phyloP scores from a whole-genome alignment of 345 rosid species.

The Hibiscus trionum region DNA sequence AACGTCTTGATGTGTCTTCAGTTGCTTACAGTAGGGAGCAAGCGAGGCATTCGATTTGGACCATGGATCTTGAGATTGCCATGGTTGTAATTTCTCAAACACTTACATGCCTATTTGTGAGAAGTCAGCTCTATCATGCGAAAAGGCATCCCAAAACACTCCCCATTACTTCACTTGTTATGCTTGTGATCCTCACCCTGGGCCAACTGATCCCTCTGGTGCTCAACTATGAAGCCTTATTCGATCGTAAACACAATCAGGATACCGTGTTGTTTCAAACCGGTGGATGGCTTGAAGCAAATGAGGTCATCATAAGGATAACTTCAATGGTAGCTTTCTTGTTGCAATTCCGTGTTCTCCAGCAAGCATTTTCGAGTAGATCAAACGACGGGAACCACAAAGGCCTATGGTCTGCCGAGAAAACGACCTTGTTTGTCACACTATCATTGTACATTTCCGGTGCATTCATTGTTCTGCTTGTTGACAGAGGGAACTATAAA shows the following conservation, averaged over 20 bases:
- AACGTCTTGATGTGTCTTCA: constrained; percentile 19
- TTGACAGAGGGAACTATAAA: constrained; percentile 7
- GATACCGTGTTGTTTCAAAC: constrained; percentile 20
- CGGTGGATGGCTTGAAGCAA: constrained; percentile 33
- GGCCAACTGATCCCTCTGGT: constrained; percentile 35
- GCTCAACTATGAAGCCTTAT: constrained; percentile 38
- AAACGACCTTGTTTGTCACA: constrained; percentile 24
- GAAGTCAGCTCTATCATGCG: constrained; percentile 32
- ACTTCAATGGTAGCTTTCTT: constrained; percentile 41
- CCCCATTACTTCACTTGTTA: constrained; percentile 37
- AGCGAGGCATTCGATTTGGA: constrained; percentile 18
- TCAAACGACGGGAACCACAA: constrained; percentile 6
- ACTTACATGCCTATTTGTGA: constrained; percentile 32
- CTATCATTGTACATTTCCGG: constrained; percentile 30
- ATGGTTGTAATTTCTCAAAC: constrained; percentile 37
- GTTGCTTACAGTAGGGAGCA: constrained; percentile 15
- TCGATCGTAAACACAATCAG: constrained; percentile 7
- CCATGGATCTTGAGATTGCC: constrained; percentile 39
- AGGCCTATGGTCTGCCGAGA: constrained; percentile 38
- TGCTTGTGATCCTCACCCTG: constrained; percentile 39
- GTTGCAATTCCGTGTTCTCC: constrained; percentile 39
- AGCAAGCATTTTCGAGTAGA: constrained; percentile 32
- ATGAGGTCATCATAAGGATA: constrained; percentile 37
- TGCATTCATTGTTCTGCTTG: constrained; percentile 27
- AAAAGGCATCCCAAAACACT: constrained; percentile 30